phyloP scores from a whole-genome alignment of 1,139 yeast species.

The Insectozyma bohioensis region DNA sequence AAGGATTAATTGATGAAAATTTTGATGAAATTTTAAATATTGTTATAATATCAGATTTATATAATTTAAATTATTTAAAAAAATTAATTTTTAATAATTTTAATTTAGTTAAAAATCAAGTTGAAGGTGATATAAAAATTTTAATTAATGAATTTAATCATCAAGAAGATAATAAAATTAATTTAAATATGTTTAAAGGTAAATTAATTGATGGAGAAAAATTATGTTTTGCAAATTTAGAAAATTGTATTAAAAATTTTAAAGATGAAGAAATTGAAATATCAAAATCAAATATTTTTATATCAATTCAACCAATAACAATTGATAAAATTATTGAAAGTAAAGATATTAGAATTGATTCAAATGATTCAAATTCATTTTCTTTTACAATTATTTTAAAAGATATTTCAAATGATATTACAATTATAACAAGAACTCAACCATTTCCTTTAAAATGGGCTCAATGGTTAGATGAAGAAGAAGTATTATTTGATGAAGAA shows the following conservation, averaged over 20 bases:
- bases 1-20: constrained; percentile 74
- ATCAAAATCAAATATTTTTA: constrained; percentile 65
- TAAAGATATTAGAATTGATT: constrained; percentile 25
- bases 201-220: constrained; percentile 85
- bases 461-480: constrained; percentile 67
- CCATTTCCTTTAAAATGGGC: constrained; percentile 91
- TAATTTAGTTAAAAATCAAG: constrained; percentile 83
- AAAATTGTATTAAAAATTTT: constrained; percentile 19
- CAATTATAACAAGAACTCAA: constrained; percentile 77
- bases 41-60: constrained; percentile 74
- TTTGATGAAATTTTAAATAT: constrained; percentile 43
- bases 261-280: constrained; percentile 24
- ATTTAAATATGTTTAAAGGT: constrained; percentile 74
- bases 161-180: constrained; percentile 30
- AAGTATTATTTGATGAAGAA: constrained; percentile 10
- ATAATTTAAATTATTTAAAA: constrained; percentile 66
- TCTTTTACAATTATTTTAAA: constrained; percentile 71
- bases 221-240: constrained; percentile 72
- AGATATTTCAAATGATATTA: constrained; percentile 76
- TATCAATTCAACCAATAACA: constrained; percentile 73
- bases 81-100: constrained; percentile 66
- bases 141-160: constrained; percentile 55
- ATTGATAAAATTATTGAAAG: constrained; percentile 14
- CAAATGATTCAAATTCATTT: constrained; percentile 35
- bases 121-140: constrained; percentile 80